Conservation (phyloP, 75 land plant species). For the Sequoia sempervirens region DNA sequence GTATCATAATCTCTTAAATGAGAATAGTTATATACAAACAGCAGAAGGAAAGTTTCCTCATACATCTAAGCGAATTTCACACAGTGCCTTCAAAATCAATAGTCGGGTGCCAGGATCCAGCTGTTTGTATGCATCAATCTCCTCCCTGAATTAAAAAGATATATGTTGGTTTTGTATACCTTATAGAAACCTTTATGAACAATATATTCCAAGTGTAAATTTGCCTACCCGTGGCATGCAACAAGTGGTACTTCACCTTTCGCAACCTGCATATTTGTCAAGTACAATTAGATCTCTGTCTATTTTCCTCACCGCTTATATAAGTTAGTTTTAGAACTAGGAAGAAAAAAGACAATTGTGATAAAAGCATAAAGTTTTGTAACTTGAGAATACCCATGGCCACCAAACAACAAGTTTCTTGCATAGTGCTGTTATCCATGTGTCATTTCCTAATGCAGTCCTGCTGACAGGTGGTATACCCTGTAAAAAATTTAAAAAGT, state of each 20-base stretch:
- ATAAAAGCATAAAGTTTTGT: not conserved
- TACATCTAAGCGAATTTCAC: slow-evolving; percentile 88
- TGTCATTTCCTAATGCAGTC: slow-evolving; percentile 35
- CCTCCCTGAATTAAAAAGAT: slow-evolving; percentile 47
- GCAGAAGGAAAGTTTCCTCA: not conserved
- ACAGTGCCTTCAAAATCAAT: slow-evolving; percentile 75
- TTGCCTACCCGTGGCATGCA: slow-evolving; percentile 56
- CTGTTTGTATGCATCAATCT: slow-evolving; percentile 56
- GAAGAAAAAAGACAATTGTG: not conserved
- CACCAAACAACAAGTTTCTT: slow-evolving; percentile 81
- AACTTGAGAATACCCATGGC: slow-evolving; percentile 61
- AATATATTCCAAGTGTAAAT: not conserved
- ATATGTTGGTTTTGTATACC: not conserved
- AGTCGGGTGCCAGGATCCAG: slow-evolving; percentile 66
- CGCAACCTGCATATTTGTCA: slow-evolving; percentile 58
- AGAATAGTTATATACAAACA: not conserved
- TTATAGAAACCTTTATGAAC: not conserved
- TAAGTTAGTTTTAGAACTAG: not conserved
- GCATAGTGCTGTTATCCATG: slow-evolving; percentile 71
- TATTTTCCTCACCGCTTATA: not conserved
- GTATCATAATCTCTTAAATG: not conserved
- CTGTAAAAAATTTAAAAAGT: slow-evolving; percentile 27
- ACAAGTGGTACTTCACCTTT: slow-evolving; percentile 75
- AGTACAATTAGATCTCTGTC: not conserved
- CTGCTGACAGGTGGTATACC: slow-evolving; percentile 79